Percentiles rank a stretch among this genome's conserved stretches.
Conservation (phyloP, 176 grass and related monocot species). For the Zoysia pacifica region DNA sequence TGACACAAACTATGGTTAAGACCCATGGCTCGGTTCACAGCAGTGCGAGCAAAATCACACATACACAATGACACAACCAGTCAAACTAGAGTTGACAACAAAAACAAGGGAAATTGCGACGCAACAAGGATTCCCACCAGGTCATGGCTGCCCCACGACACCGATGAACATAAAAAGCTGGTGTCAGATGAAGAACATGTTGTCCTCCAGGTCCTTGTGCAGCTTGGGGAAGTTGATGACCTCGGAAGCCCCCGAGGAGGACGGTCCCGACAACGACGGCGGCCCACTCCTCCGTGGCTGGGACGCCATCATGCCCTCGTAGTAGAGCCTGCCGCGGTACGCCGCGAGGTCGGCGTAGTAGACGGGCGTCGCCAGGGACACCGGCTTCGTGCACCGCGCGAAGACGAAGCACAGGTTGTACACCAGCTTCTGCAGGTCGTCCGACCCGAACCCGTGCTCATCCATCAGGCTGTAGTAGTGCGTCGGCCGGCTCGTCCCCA, state of each 20-base stretch:
- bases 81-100: neutral
- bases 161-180: neutral
- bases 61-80: neutral
- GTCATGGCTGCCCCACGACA: neutral
- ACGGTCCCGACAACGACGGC: neutral
- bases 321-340: constrained; percentile 60
- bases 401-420: constrained; percentile 59
- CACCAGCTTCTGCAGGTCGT: constrained; percentile 64
- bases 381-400: constrained; percentile 67
- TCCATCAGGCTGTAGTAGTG: constrained; percentile 60
- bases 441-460: constrained; percentile 40
- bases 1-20: neutral
- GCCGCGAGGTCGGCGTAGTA: constrained; percentile 63
- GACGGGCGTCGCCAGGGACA: constrained; percentile 56
- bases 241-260: neutral
- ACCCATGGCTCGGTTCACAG: neutral
- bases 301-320: constrained; percentile 40
- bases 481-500: constrained; percentile 59
- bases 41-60: neutral
- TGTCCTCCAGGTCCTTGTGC: constrained; percentile 43
- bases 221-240: constrained; percentile 21
- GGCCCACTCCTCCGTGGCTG: neutral
- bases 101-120: neutral
- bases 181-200: constrained; percentile 63
- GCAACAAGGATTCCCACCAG: neutral